Base-by-base conservation (phyloP, 2,329 filamentous ascomycete genomes). In the Ophiostoma ips region DNA sequence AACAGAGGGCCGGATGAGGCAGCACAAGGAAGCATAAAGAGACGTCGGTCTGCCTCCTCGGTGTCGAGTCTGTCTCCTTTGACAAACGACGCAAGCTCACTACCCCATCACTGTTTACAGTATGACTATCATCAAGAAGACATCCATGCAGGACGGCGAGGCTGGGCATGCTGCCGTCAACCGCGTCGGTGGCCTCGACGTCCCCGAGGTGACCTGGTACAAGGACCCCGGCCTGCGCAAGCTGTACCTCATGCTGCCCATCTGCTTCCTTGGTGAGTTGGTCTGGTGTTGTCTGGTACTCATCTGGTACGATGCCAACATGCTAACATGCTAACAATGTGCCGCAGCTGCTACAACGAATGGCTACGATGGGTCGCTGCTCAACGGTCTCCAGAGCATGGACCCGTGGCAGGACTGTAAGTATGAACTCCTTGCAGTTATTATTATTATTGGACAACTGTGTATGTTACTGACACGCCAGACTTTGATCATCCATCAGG, bases 351-450 rank as follows among this genome's bases (percentile, higher is more conserved):
- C 41, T 31, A 61, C 59, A 0, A 59, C 64, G 0, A 58, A 59
- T 0, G 64, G 64, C 0, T 66, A 64, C 50, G 64, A 66, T 18
- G 56, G 54, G 7, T 60, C 57, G 13, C 61, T 64, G 60, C 53
- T 64, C 2, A 65, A 65, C 40, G 62, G 62, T 19, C 58, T 63
- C 24, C 63, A 65, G 30, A 60, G 62, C 0, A 53, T 65, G 4
- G 58, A 58, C 0, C 57, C 62, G 33, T 64, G 62, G 62, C 55
- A 60, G 21, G 43, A 54, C 2, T 62, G 41, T 44, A n/a, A 18
- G 41, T 44, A n/a, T 2, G 4, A 4, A 5, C 24, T 28, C 5
- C 6, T 31, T 44, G 4, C 12, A 7, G 12, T 13, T 2, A n/a
- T 43, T 3, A 30, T 9, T n/a, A 43, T 43, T 15, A n/a, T 7